Base-by-base conservation (phyloP, 495 filamentous ascomycete species). In the Neurospora intermedia region DNA sequence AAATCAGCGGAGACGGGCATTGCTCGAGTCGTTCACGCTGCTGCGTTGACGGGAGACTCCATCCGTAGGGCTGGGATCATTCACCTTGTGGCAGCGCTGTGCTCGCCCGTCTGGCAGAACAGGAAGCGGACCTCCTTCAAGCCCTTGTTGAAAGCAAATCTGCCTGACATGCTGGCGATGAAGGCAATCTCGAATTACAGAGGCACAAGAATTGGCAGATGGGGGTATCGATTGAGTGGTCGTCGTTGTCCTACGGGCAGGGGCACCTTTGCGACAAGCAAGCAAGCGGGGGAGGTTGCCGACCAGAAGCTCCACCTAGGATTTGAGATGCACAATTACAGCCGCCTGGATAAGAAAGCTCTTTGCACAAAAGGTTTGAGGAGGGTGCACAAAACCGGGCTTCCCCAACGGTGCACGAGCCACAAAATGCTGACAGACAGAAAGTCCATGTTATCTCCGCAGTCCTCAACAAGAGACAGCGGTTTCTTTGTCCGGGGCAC, bases 41-140 rank as follows among this genome's bases (percentile, higher is more conserved):
- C 69, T 15, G 69, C 6, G 38, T 39, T 39, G 35, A 43, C 69
- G 69, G 35, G 38, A 39, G 35, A 20, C 41, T 70, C 41, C 48
- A 20, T 23, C 48, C 10, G 31, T 69, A 45, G 70, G 20, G 46
- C 40, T 35, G 72, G 71, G 72, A 31, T 43, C 73, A 78, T 85
- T 77, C 83, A 96, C 96, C 96, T 89, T 73, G 91, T 90, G 72
- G 91, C 90, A 75, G 92, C 91, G 84, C 95, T 97, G 78, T 92
- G 89, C 80, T 97, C 93, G 48, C 89, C 91, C 43, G 91, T 92
- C 83, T 98, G 96, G 85, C 96, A 98, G 85, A 98, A 94, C 74
- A 94, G 87, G 85, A 99, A 99, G 75, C 96, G 93, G 80, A 99
- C 87, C 87, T 99, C 96, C 88, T 95, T 98, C 79, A 99, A 85